phyloP scores from a whole-genome alignment of 2,329 filamentous ascomycete genomes.

The Phaeosphaeriaceae sp. region DNA sequence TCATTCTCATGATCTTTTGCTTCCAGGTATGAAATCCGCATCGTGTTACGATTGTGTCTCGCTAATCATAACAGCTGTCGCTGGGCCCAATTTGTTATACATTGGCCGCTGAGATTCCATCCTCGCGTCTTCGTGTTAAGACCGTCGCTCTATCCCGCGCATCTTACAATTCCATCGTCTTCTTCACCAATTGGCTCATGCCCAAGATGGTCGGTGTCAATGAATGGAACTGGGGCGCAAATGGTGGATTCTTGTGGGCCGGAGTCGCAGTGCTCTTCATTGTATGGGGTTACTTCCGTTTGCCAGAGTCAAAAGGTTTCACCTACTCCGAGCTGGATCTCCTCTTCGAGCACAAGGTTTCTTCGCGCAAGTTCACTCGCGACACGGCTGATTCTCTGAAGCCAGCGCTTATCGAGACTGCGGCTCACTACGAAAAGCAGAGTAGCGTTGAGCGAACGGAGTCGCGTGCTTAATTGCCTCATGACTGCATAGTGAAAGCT shows the following conservation, averaged over 20 bases:
- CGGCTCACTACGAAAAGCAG: slow-evolving; percentile 27
- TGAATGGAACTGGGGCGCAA: slow-evolving; percentile 35
- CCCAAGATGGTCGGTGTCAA: slow-evolving; percentile 34
- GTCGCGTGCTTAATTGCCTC: slow-evolving; percentile 9
- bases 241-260: slow-evolving; percentile 34
- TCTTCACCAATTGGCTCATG: slow-evolving; percentile 32
- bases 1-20: slow-evolving; percentile 35
- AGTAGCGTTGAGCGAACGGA: slow-evolving; percentile 22
- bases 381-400: slow-evolving; percentile 27
- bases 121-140: slow-evolving; percentile 83
- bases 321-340: slow-evolving; percentile 33
- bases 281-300: slow-evolving; percentile 31
- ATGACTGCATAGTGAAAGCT: background rate
- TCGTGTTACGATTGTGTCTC: slow-evolving; percentile 50
- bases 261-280: slow-evolving; percentile 28
- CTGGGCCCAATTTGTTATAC: slow-evolving; percentile 90
- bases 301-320: slow-evolving; percentile 29
- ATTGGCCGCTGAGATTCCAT: slow-evolving; percentile 81
- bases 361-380: slow-evolving; percentile 31
- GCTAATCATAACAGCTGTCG: slow-evolving; percentile 74
- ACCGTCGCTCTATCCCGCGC: slow-evolving; percentile 80
- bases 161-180: slow-evolving; percentile 32
- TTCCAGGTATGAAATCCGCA: slow-evolving; percentile 23
- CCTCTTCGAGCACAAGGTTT: slow-evolving; percentile 31
- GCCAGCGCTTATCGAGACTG: slow-evolving; percentile 24